phyloP scores from a whole-genome alignment of 2,329 filamentous ascomycete species.

The Penicillium sp. region DNA sequence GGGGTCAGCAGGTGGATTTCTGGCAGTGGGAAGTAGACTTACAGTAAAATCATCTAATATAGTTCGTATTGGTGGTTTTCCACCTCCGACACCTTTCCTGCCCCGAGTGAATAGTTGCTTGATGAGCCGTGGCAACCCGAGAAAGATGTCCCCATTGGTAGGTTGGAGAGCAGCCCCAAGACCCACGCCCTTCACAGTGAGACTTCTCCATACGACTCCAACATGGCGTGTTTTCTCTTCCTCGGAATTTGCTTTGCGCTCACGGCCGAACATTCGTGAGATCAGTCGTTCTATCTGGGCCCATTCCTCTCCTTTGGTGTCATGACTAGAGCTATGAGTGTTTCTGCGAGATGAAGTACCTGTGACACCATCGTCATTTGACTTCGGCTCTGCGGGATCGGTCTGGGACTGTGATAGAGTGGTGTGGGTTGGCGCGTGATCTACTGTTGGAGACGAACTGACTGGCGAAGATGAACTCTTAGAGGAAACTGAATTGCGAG shows the following conservation, averaged over 20 bases:
- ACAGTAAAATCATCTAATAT: conserved; percentile 63
- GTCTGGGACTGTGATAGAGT: not conserved
- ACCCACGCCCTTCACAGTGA: conserved; percentile 69
- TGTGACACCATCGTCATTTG: conserved; percentile 18
- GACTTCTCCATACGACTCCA: conserved; percentile 66
- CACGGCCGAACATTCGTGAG: conserved; percentile 67
- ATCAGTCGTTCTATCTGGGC: conserved; percentile 49
- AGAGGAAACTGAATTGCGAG: not conserved
- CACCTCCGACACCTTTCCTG: conserved; percentile 26
- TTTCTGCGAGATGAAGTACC: conserved; percentile 27
- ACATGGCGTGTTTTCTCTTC: conserved; percentile 68
- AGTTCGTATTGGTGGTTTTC: conserved; percentile 56
- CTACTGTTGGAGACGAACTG: not conserved
- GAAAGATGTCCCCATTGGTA: conserved; percentile 56
- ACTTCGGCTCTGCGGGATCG: not conserved
- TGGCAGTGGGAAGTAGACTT: not conserved
- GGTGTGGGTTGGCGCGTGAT: conserved; percentile 13
- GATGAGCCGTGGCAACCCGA: conserved; percentile 48
- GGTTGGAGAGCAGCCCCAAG: conserved; percentile 61
- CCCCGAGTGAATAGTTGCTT: conserved; percentile 43
- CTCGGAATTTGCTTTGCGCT: conserved; percentile 62
- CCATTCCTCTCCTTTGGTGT: conserved; percentile 28
- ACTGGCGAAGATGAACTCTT: not conserved
- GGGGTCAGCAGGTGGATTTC: not conserved
- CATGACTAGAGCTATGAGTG: conserved; percentile 22